Conservation (phyloP, 2,329 filamentous ascomycete species). For the Pseudohalonectria lignicola region DNA sequence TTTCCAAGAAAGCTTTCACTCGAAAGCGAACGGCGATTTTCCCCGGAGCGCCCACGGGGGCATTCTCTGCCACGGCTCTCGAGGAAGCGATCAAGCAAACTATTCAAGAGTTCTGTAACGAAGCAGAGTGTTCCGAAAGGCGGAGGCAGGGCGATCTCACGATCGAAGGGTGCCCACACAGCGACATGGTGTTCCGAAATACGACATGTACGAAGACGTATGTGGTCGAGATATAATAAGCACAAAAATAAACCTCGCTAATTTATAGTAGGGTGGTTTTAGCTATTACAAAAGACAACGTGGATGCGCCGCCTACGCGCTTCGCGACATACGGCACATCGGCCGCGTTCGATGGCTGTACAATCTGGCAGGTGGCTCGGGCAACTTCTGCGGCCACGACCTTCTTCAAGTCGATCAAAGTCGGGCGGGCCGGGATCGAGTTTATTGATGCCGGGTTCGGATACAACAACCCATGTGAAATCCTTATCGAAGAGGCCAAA, state of each 20-base stretch:
- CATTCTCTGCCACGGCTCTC: constrained; percentile 1
- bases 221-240: too few species aligned
- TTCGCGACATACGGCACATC: constrained; percentile 16
- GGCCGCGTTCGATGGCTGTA: constrained; percentile 9
- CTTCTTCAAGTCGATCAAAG: constrained; percentile 17
- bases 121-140: constrained; percentile 3
- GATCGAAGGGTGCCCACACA: constrained; percentile 11
- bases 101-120: not conserved
- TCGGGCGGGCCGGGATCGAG: constrained; percentile 14
- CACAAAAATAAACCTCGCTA: too few species aligned
- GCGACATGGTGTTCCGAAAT: constrained; percentile 11
- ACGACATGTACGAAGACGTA: constrained; percentile 14
- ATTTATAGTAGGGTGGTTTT: too few species aligned
- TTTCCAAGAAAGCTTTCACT: constrained; percentile 10
- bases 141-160: constrained; percentile 1
- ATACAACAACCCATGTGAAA: constrained; percentile 20
- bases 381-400: constrained; percentile 11
- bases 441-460: constrained; percentile 19
- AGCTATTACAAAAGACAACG: constrained; percentile 16
- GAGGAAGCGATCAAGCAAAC: not conserved
- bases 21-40: constrained; percentile 7
- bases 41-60: not conserved
- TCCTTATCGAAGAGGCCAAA: constrained; percentile 16
- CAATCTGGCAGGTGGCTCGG: constrained; percentile 17
- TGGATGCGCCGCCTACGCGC: constrained; percentile 13